Evolutionary conservation across 164 flowering plant genomes (phyloP), one percentile per base, ranked within the genome.

Genomic region (Nelumbo lutea): DNA sequence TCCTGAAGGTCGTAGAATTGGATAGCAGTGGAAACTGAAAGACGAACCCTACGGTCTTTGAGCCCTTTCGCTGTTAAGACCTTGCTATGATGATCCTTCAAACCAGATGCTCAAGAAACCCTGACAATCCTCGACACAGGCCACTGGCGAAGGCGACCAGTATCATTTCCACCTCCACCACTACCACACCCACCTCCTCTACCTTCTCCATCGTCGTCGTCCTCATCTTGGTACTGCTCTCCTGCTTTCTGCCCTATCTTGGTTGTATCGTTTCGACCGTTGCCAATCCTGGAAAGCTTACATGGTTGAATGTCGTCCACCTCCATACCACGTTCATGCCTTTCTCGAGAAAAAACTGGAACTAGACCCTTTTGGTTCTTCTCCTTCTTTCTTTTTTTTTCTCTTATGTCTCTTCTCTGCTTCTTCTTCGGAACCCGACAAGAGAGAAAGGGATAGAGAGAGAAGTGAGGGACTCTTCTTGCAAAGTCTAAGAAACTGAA

Each of bases 11-110:
- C 97, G 53, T 90, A 90, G 78, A 90, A 90, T 69, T 86, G 90
- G 38, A 90, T 89, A 0, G 97, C 97, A 0, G 94, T 90, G 10
- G 86, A 75, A 9, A 89, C 94, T 0, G 94, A 87, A 40, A 90
- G 79, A 46, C 97, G 82, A 9, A 89, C 88, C 56, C 97, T 77
- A 8, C 97, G 82, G 71, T 90, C 97, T 40, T 91, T 70, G 1
- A 81, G 70, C 9, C 97, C 97, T 67, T 84, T 89, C 0, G 97
- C 85, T 0, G 97, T 90, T 70, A 75, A 71, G 8, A 90, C 92
- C 77, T 90, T 90, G 80, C 94, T 88, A 77, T 88, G 89, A 45
- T 92, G 82, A 76, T 95, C 99, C 72, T 92, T 96, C 6, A 98
- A 96, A 4, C 99, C 99, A 1, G 96, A 81, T 2, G 90, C 85